Evolutionary conservation across 2,329 filamentous ascomycete species (phyloP).

Genomic region (Lasiodiplodia gonubiensis): DNA sequence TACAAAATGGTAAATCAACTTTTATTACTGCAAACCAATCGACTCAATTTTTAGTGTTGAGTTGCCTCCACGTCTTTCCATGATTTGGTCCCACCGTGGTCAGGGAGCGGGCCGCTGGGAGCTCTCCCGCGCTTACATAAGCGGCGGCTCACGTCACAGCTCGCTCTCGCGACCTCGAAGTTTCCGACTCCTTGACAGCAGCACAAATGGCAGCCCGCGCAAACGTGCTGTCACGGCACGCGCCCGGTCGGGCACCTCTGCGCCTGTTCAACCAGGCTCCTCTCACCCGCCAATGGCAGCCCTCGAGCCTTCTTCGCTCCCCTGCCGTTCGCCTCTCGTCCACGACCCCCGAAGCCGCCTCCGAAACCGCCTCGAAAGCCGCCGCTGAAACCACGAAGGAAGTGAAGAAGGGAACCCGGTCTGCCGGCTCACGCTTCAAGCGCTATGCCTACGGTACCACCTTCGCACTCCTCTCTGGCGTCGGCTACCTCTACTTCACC

Average conservation of each 20-base stretch:
- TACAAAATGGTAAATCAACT: too few species aligned
- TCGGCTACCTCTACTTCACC: constrained; percentile 58
- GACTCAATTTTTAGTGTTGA: too few species aligned
- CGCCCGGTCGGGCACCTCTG: constrained; percentile 8
- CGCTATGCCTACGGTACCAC: constrained; percentile 62
- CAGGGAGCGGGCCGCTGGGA: neutral
- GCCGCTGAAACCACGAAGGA: constrained; percentile 35
- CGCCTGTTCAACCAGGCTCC: neutral
- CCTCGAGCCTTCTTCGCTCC: neutral
- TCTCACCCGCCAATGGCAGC: constrained; percentile 21
- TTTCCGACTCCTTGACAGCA: constrained; percentile 6
- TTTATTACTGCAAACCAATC: too few species aligned
- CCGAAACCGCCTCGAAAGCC: constrained; percentile 17
- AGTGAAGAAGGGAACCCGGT: constrained; percentile 38
- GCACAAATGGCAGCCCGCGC: constrained; percentile 23
- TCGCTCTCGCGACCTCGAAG: neutral
- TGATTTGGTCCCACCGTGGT: neutral
- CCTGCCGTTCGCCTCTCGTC: constrained; percentile 5
- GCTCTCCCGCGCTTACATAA: neutral
- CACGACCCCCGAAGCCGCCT: constrained; percentile 11
- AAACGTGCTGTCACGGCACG: constrained; percentile 21
- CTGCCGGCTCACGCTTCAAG: constrained; percentile 52
- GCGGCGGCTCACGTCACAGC: neutral
- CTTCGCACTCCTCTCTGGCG: constrained; percentile 54
- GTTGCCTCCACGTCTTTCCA: too few species aligned